A percentile compares a stretch with the other conserved stretches of the same genome.
These are phyloP conservation scores for Leersia perrieri DNA, from an alignment of 176 grass and related monocot species.

Conservation along the genomic window DNA sequence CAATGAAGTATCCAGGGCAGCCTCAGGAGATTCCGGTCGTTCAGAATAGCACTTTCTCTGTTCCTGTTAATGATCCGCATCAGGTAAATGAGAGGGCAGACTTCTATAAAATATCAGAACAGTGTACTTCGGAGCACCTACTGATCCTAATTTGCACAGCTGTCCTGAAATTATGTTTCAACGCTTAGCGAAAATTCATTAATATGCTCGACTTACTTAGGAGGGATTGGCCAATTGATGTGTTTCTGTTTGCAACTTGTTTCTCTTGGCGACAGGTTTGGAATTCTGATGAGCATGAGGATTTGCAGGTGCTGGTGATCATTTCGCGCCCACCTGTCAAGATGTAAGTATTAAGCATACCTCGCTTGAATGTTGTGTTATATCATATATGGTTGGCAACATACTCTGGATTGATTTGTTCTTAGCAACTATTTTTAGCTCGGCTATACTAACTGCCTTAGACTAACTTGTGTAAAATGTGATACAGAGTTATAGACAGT, in stretches of 20 bases:
- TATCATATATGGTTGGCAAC: background rate
- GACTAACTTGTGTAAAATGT: background rate
- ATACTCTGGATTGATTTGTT: background rate
- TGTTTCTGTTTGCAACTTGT: background rate
- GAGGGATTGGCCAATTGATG: background rate
- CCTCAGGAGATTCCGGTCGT: constrained; percentile 59
- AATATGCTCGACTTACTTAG: background rate
- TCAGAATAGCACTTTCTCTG: constrained; percentile 76
- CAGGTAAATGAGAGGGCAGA: constrained; percentile 57
- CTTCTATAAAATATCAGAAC: too few relatives aligned
- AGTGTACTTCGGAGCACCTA: background rate
- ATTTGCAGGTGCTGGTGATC: constrained; percentile 80
- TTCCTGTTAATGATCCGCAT: constrained; percentile 87
- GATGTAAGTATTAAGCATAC: constrained; percentile 54
- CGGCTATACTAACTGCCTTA: background rate
- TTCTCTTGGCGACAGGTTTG: constrained; percentile 55
- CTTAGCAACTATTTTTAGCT: background rate
- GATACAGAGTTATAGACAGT: too few relatives aligned
- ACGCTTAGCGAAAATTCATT: background rate
- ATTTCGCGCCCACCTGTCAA: constrained; percentile 91
- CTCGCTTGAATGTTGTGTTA: background rate
- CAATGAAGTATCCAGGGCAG: constrained; percentile 57
- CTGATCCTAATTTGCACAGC: background rate
- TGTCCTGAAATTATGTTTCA: background rate
- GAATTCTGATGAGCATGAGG: constrained; percentile 78